Percentiles rank a stretch among this genome's conserved stretches.
phyloP scores from a whole-genome alignment of 2,329 filamentous ascomycete species.

The Akanthomyces lecanii region DNA sequence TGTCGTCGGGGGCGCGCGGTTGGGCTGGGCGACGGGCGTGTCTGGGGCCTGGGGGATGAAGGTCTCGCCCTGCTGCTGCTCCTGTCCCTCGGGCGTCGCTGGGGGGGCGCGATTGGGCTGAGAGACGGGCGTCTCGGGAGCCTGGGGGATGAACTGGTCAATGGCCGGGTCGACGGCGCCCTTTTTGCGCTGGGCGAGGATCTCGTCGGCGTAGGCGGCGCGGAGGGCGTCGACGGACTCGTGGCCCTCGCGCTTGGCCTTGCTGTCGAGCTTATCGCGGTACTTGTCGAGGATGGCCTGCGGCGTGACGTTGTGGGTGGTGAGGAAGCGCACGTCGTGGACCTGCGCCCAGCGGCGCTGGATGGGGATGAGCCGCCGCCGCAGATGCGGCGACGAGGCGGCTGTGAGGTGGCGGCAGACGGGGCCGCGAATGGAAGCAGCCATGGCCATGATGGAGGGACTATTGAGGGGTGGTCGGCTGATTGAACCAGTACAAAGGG shows the following conservation, averaged over 20 bases:
- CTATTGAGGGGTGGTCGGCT: background rate
- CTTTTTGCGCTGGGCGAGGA: slow-evolving; percentile 64
- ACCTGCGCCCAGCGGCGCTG: slow-evolving; percentile 90
- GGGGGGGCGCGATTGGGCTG: slow-evolving; percentile 33
- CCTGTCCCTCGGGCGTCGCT: slow-evolving; percentile 21
- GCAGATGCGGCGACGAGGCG: slow-evolving; percentile 26
- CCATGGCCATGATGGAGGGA: background rate
- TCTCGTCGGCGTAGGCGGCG: slow-evolving; percentile 80
- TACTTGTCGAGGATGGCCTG: slow-evolving; percentile 78
- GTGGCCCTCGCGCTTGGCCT: slow-evolving; percentile 70
- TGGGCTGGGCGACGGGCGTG: slow-evolving; percentile 35
- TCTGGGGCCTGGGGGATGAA: slow-evolving; percentile 31
- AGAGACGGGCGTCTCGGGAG: slow-evolving; percentile 33
- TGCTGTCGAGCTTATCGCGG: slow-evolving; percentile 74
- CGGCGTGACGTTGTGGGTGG: slow-evolving; percentile 63
- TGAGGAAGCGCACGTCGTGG: slow-evolving; percentile 85
- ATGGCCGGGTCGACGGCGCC: slow-evolving; percentile 51
- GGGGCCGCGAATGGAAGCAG: slow-evolving; percentile 39
- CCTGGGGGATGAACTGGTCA: slow-evolving; percentile 30
- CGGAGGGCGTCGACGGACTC: slow-evolving; percentile 71
- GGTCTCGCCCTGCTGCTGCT: background rate
- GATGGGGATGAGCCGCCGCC: slow-evolving; percentile 31
- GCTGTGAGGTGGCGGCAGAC: slow-evolving; percentile 44
- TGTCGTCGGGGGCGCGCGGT: slow-evolving; percentile 29
- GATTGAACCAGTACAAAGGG: background rate